Conservation (phyloP, 2,329 filamentous ascomycete genomes). For the Zalaria obscura region DNA sequence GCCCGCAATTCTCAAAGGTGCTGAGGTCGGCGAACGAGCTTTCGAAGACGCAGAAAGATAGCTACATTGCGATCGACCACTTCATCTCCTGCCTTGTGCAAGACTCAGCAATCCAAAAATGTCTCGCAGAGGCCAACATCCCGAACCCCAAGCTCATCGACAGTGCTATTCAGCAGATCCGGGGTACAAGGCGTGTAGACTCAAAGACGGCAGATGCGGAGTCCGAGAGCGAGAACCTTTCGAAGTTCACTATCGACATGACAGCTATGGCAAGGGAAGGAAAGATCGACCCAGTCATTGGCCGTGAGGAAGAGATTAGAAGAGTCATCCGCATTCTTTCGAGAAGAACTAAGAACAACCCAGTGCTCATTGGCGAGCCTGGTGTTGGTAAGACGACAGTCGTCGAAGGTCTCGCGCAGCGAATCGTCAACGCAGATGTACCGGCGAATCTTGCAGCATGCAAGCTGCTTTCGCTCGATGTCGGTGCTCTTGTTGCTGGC, state of each 20-base stretch:
- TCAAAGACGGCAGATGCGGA: constrained; percentile 92
- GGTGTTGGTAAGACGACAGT: constrained; percentile 98
- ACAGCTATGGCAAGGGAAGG: constrained; percentile 90
- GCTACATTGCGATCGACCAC: constrained; percentile 87
- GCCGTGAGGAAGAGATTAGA: constrained; percentile 88
- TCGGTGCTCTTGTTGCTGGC: constrained; percentile 86
- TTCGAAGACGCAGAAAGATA: constrained; percentile 95
- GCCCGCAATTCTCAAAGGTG: constrained; percentile 68
- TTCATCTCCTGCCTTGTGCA: constrained; percentile 76
- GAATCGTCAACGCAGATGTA: constrained; percentile 93
- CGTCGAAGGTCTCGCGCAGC: constrained; percentile 85
- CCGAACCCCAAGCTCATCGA: constrained; percentile 85
- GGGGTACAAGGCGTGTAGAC: constrained; percentile 85
- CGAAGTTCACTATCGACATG: constrained; percentile 99
- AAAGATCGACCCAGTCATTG: constrained; percentile 95
- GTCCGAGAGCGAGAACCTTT: constrained; percentile 83
- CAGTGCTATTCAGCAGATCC: constrained; percentile 78
- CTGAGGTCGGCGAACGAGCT: constrained; percentile 75
- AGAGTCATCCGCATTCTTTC: constrained; percentile 85
- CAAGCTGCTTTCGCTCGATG: constrained; percentile 86
- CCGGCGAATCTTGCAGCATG: constrained; percentile 90
- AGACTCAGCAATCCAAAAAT: constrained; percentile 57
- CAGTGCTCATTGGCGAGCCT: constrained; percentile 91
- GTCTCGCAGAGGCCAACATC: constrained; percentile 74
- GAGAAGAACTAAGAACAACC: constrained; percentile 94